These are phyloP conservation scores for Albugo laibachii DNA, from an alignment of 352 stramenopile genomes.

Conservation along the genomic window DNA sequence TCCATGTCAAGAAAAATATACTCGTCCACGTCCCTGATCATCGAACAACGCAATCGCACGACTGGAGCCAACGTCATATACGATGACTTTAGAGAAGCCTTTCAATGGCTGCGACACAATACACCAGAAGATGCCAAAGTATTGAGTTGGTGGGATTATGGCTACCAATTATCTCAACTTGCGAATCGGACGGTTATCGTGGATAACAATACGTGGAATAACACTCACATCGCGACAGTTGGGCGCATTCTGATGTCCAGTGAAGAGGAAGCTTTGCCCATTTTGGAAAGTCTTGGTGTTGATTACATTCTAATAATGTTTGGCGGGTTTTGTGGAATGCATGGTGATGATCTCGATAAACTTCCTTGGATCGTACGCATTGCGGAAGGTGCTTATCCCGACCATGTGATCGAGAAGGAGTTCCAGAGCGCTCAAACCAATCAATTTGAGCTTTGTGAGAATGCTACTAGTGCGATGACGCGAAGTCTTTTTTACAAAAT, in stretches of 20 bases:
- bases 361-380: conserved; percentile 88
- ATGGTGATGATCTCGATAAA: conserved; percentile 85
- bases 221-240: conserved; percentile 91
- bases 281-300: conserved; percentile 51
- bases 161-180: conserved; percentile 64
- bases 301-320: conserved; percentile 72
- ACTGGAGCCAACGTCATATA: conserved; percentile 20
- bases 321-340: conserved; percentile 38
- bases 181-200: conserved; percentile 76
- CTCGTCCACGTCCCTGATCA: conserved; percentile 61
- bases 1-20: conserved; percentile 51
- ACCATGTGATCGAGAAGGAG: conserved; percentile 69
- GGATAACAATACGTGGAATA: conserved; percentile 96
- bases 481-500: conserved; percentile 87
- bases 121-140: conserved; percentile 42
- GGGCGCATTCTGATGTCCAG: conserved; percentile 54
- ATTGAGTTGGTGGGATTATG: conserved; percentile 76
- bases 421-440: conserved; percentile 30
- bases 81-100: conserved; percentile 72
- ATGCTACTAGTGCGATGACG: conserved; percentile 52
- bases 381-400: conserved; percentile 64
- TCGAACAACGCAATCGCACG: conserved; percentile 30
- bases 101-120: conserved; percentile 62
- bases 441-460: conserved; percentile 45
- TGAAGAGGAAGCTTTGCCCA: conserved; percentile 46